Percentiles rank a stretch among this genome's conserved stretches.
These are phyloP conservation scores for Clonostachys sp. DNA, from an alignment of 2,329 filamentous ascomycete genomes.

Conservation along the genomic window DNA sequence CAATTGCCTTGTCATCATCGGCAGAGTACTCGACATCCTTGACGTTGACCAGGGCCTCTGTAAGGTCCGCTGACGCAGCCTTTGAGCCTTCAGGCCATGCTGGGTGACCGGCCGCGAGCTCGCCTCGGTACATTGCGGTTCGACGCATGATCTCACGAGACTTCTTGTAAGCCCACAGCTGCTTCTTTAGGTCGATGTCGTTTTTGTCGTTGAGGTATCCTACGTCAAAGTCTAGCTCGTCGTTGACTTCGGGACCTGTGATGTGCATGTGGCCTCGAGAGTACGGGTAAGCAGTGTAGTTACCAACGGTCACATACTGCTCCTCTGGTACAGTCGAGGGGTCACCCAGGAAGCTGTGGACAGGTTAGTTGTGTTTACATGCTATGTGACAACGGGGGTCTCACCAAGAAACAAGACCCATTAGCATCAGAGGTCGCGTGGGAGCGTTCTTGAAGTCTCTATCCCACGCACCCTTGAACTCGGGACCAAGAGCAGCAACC, in stretches of 20 bases:
- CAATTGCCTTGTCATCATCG: constrained; percentile 40
- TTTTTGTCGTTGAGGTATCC: constrained; percentile 42
- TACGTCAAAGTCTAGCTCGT: constrained; percentile 48
- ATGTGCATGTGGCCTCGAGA: constrained; percentile 60
- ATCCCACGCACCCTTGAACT: constrained; percentile 51
- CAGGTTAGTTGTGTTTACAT: constrained; percentile 35
- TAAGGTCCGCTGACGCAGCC: constrained; percentile 28
- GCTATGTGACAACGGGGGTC: constrained; percentile 26
- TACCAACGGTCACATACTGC: constrained; percentile 46
- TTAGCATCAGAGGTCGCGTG: constrained; percentile 44
- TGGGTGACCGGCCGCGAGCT: constrained; percentile 32
- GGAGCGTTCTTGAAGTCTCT: constrained; percentile 37
- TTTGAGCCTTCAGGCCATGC: constrained; percentile 29
- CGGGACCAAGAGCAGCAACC: constrained; percentile 43
- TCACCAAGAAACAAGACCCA: constrained; percentile 29
- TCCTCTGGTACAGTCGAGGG: constrained; percentile 23
- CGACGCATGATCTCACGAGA: constrained; percentile 54
- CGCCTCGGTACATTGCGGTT: constrained; percentile 44
- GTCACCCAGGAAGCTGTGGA: constrained; percentile 31
- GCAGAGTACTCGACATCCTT: constrained; percentile 29
- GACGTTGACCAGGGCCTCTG: constrained; percentile 17
- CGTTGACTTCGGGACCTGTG: constrained; percentile 28
- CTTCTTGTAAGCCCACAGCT: constrained; percentile 61
- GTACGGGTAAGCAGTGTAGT: constrained; percentile 55
- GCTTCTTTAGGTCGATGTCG: constrained; percentile 47